Evolutionary conservation across 1,139 yeast species (phyloP), one percentile per base, ranked within the genome.

Genomic region (Suhomyces atakaporum): DNA sequence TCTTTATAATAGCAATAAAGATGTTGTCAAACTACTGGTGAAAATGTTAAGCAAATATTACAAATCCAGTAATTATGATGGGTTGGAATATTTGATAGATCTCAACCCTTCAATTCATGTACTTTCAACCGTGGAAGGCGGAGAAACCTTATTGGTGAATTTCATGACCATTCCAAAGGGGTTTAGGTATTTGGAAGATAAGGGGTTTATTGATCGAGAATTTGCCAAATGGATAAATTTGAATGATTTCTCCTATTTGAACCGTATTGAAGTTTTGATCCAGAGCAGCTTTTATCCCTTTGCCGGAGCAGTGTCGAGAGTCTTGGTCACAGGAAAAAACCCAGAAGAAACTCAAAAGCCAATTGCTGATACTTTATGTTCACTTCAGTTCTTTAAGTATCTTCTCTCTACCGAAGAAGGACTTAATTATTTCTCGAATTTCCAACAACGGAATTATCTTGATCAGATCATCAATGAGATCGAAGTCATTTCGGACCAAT

Each of bases 371-470:
- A 27, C 37, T 2, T 32, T 32, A 8, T 29, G 32, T 9, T 37
- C 37, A 3, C 31, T 38, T 6, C 88, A 87, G 53, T 86, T 90
- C 50, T 87, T 87, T 57, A 87, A 88, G 29, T 85, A 83, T 49
- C 63, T 90, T 32, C 82, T 89, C 1, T 76, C 83, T 36, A 87
- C 97, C 0, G 86, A 79, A 42, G 94, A 86, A 43, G 97, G 97
- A 0, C 71, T 86, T 35, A 49, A 49, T 20, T 69, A 56, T 41
- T 64, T 69, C 47, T 56, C 57, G 21, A 49, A 46, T 19, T 56
- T 50, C 22, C 47, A 54, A 27, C 57, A 56, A 15, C 50, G 58
- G 16, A 43, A 46, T 6, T 65, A 57, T 39, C 45, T 69, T 5
- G 65, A 62, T 16, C 46, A 46, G 9, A 39, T 67, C 5, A 44